Conservation (phyloP, 257 asterid genomes). For the Gentiana straminea region DNA sequence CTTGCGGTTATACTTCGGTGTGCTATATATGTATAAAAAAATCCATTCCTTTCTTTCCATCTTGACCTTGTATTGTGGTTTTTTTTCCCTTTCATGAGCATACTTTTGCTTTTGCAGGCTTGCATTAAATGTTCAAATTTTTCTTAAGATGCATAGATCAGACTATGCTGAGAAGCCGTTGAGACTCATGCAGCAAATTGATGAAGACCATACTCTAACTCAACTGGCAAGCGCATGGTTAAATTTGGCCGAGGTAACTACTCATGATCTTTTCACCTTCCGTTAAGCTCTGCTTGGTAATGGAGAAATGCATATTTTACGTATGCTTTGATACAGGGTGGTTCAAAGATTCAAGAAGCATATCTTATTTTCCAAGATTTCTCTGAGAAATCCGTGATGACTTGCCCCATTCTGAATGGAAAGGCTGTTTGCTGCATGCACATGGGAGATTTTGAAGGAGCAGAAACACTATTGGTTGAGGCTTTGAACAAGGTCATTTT, state of each 20-base stretch:
- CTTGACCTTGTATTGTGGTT: too few relatives aligned
- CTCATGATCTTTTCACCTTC: neutral
- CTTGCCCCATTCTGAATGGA: slow-evolving; percentile 83
- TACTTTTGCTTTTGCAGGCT: slow-evolving; percentile 41
- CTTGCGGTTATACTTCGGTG: too few relatives aligned
- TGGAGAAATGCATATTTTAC: slow-evolving; percentile 5
- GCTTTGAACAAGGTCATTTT: slow-evolving; percentile 75
- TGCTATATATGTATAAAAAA: too few relatives aligned
- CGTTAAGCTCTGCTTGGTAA: slow-evolving; percentile 1
- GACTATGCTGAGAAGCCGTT: slow-evolving; percentile 95
- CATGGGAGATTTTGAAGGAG: slow-evolving; percentile 91
- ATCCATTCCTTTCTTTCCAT: too few relatives aligned
- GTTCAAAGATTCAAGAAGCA: slow-evolving; percentile 94
- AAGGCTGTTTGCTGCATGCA: slow-evolving; percentile 99
- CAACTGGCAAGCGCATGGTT: slow-evolving; percentile 98
- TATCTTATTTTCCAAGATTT: slow-evolving; percentile 95
- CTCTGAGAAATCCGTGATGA: slow-evolving; percentile 84
- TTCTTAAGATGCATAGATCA: slow-evolving; percentile 90
- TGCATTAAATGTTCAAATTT: slow-evolving; percentile 86
- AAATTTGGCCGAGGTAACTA: slow-evolving; percentile 75
- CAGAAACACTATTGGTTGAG: slow-evolving; percentile 81
- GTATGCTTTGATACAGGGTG: slow-evolving; percentile 52
- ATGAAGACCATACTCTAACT: slow-evolving; percentile 94
- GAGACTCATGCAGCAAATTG: slow-evolving; percentile 86
- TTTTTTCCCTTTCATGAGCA: too few relatives aligned